Evolutionary conservation across 345 rosid species (phyloP), one percentile per base, ranked within the genome.

Genomic region (Camelina neglecta): DNA sequence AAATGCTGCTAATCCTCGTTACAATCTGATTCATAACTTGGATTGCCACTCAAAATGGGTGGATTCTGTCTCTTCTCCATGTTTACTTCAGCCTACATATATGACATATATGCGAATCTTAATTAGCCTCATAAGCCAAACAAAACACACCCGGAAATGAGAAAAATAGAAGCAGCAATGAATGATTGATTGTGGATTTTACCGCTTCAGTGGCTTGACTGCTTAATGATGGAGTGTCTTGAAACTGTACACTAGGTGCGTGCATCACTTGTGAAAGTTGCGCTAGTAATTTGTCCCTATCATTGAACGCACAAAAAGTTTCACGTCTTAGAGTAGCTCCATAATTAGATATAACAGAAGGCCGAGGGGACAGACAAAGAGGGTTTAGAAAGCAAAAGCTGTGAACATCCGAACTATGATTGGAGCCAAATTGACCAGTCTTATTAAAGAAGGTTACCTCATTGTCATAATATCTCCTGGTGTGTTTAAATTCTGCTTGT

Each of bases 231-330:
- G 65, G 72, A 23, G 58, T 74, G 41, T 57, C 58, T 11, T 48
- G 60, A 58, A 75, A 75, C 73, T 38, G 61, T 18, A 59, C 67
- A 12, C 68, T 75, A 11, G 67, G 73, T 58, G 54, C 42, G 23
- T 38, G 60, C 33, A 18, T 67, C 26, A 58, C 3, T 23, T 49
- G 31, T 20, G 73, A 67, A 58, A 66, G 73, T 59, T 66, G 53
- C 4, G 0, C 4, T 16, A 58, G 67, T 23, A 57, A 26, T 39
- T 2, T 41, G 5, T 13, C 4, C 70, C 70, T 59, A 11, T 33
- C 44, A 69, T 41, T 29, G 41, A 56, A 69, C 20, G 18, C 42
- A 44, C 29, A 11, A 6, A 26, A 11, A 41, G 16, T 13, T 41
- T 42, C 1, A 31, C n/a, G 29, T 33, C 44, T 10, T 18, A 49